phyloP scores from a whole-genome alignment of 108 stramenopile genomes.

The Nitzschia inconspicua region DNA sequence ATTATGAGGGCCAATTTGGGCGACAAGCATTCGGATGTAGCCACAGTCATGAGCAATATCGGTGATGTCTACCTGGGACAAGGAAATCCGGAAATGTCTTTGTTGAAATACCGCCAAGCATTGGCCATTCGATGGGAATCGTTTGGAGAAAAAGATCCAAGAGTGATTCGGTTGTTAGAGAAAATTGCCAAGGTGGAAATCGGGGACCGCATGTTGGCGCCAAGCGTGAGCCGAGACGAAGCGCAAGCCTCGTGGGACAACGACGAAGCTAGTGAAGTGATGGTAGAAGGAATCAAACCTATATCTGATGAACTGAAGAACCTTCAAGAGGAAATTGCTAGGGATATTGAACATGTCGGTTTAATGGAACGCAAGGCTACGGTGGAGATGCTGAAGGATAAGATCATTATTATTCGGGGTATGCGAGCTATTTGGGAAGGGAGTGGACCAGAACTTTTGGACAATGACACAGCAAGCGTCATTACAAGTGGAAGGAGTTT shows the following conservation, averaged over 20 bases:
- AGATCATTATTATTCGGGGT: slow-evolving; percentile 31
- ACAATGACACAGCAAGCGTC: slow-evolving; percentile 8
- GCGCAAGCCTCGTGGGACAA: not conserved
- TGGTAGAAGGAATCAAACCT: slow-evolving; percentile 21
- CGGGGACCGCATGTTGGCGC: slow-evolving; percentile 22
- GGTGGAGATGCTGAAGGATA: slow-evolving; percentile 42
- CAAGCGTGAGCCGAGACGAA: not conserved
- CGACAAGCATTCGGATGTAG: slow-evolving; percentile 55
- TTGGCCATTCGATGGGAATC: slow-evolving; percentile 40
- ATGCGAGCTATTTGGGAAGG: slow-evolving; percentile 27
- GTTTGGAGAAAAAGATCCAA: slow-evolving; percentile 36
- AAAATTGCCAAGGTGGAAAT: slow-evolving; percentile 55
- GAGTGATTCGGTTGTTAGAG: slow-evolving; percentile 48
- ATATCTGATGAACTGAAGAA: slow-evolving; percentile 22
- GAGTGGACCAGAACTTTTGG: not conserved
- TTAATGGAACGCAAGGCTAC: slow-evolving; percentile 31
- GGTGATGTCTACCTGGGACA: slow-evolving; percentile 54
- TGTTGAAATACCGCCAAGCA: slow-evolving; percentile 24
- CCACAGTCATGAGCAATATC: slow-evolving; percentile 68
- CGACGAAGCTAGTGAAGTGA: slow-evolving; percentile 22
- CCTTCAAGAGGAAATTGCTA: slow-evolving; percentile 35
- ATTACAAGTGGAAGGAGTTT: no score
- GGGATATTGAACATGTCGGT: slow-evolving; percentile 43
- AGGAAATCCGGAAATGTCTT: slow-evolving; percentile 13
- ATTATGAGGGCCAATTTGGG: slow-evolving; percentile 51